phyloP scores from a whole-genome alignment of 345 rosid genomes.

The Eucalyptus sp. region DNA sequence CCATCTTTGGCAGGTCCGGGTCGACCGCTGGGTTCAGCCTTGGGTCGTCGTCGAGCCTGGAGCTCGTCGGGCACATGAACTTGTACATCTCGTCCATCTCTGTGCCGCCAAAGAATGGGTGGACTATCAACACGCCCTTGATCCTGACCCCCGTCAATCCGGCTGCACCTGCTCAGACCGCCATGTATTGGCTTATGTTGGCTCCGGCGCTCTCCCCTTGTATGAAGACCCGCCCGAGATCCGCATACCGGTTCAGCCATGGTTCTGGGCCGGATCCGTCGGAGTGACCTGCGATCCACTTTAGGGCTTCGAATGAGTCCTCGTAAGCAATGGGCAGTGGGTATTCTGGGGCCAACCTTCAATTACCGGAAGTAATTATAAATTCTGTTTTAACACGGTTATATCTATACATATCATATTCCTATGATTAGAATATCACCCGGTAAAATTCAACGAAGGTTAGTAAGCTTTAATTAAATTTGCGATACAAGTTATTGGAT shows the following conservation, averaged over 20 bases:
- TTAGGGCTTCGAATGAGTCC: constrained; percentile 38
- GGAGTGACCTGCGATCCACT: constrained; percentile 36
- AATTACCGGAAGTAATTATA: not conserved
- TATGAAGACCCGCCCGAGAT: constrained; percentile 23
- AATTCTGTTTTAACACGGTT: not conserved
- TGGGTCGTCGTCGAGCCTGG: constrained; percentile 14
- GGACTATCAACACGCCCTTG: constrained; percentile 17
- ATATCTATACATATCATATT: not conserved
- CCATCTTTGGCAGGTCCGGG: constrained; percentile 10
- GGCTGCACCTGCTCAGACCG: constrained; percentile 4
- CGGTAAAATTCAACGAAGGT: not conserved
- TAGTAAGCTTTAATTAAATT: not conserved
- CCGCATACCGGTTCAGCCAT: constrained; percentile 33
- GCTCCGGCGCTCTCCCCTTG: constrained; percentile 67
- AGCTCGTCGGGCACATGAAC: constrained; percentile 13
- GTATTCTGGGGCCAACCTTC: constrained; percentile 51
- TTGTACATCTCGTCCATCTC: constrained; percentile 13
- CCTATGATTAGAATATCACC: not conserved
- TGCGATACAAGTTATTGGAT: not conserved
- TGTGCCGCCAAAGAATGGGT: constrained; percentile 32
- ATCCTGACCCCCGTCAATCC: constrained; percentile 8
- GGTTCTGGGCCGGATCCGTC: constrained; percentile 21
- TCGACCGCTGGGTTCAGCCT: constrained; percentile 17
- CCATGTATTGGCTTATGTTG: constrained; percentile 33
- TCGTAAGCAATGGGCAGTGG: constrained; percentile 41